Base-by-base conservation (phyloP, 441 rosid genomes). In the Populus hybrid region DNA sequence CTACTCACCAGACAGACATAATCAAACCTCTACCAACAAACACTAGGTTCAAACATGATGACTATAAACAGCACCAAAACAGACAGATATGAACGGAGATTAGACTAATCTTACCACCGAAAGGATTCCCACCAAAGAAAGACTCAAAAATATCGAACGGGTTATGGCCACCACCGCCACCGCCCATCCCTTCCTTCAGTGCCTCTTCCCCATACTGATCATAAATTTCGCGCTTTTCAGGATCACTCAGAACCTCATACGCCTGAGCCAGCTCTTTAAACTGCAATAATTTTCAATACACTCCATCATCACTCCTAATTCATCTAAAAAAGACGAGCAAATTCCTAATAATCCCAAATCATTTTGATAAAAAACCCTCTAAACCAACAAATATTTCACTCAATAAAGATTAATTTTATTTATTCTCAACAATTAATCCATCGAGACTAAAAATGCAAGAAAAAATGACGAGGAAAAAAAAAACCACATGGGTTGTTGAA, bases 121-220 rank as follows among this genome's bases (percentile, higher is more conserved):
- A 91, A 1, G 93, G 88, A 76, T 77, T 78, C n/a, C 92, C 93
- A 65, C 94, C 93, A 70, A 92, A 94, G 90, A 94, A 94, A 28
- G 94, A 89, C 1, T 89, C 84, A 83, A 94, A 92, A 72, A 92
- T 94, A 73, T 92, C 97, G 30, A 92, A 94, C 0, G 97, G 97
- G 75, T 89, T 94, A 9, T 91, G 97, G 1, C 85, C 94, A 35
- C 84, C 91, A 23, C 85, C 87, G 2, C 88, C 91, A 42, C 93
- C 91, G 5, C 93, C 94, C 94, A 94, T 89, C 82, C 98, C 92
- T 26, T 88, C 88, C 79, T 93, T 94, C 67, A 95, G 98, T 1
- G 97, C 95, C 82, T 93, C 98, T 83, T 95, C 98, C 1, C 98
- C 98, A 63, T 89, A 91, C 77, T 91, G 94, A 79, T 94, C 98